Evolutionary conservation across 345 rosid genomes (phyloP).

Genomic region (Pseudoturritis turrita): DNA sequence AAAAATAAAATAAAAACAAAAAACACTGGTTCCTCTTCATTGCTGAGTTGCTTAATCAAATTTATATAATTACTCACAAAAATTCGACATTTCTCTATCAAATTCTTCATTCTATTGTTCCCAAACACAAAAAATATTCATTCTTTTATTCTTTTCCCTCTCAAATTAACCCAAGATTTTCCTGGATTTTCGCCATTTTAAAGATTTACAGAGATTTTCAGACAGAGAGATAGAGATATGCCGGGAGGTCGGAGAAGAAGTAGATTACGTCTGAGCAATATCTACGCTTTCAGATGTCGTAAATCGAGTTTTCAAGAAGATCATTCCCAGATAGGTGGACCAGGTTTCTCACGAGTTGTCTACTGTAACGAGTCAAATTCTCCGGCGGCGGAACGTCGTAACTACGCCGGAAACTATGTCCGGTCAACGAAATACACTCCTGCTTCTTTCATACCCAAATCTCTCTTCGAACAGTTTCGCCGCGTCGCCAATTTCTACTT

Average conservation of each 20-base stretch:
- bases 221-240: constrained; percentile 32
- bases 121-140: neutral
- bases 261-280: constrained; percentile 56
- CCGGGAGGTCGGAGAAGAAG: constrained; percentile 49
- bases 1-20: neutral
- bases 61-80: neutral
- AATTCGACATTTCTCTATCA: neutral
- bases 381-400: constrained; percentile 44
- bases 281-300: constrained; percentile 66
- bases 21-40: constrained; percentile 23
- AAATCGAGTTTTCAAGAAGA: constrained; percentile 60
- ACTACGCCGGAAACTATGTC: constrained; percentile 61
- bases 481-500: constrained; percentile 89
- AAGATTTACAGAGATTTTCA: neutral
- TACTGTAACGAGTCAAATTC: constrained; percentile 74
- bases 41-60: neutral
- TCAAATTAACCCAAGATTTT: neutral
- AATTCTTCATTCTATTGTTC: neutral
- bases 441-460: constrained; percentile 75
- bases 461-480: constrained; percentile 91
- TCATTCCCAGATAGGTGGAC: constrained; percentile 84
- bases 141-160: neutral
- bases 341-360: constrained; percentile 84
- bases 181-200: neutral
- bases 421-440: constrained; percentile 79